Base-by-base conservation (phyloP, 805 yeast genomes). In the Yarrowia keelungensis region DNA sequence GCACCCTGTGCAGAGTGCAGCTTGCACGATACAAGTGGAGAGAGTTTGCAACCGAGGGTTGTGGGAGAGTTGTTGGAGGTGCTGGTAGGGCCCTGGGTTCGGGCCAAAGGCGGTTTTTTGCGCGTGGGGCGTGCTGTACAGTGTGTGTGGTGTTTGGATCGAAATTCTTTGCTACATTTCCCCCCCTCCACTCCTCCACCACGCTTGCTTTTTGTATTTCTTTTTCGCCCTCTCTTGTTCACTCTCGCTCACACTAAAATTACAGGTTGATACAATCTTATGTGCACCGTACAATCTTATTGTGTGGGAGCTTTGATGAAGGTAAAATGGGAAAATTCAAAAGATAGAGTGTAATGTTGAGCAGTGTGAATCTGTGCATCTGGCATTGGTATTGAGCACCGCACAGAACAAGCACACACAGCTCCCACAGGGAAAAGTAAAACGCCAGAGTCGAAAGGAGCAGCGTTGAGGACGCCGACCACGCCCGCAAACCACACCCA, bases 321-420 rank as follows among this genome's bases (percentile, higher is more conserved):
- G 47, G 65, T 43, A 26, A 35, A 42, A 42, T 19, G 65, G 42
- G 11, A 58, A 59, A 59, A 45, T 59, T 12, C 64, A 58, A 43
- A 45, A 43, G 41, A 32, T 58, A 59, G 51, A 42, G 64, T 56
- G 49, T 56, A 56, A 56, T 56, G 65, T 59, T 59, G 65, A 59
- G 65, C 16, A 16, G 51, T 59, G 64, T 32, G 65, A 59, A 59
- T 59, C 65, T 59, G 64, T 58, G 51, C 65, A 59, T 35, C 65
- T 42, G 64, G 64, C 64, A 42, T 58, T 58, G 50, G 26, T 14
- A 7, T 7, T 8, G n/a, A n/a, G 35, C 36, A 14, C 51, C 35
- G 15, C 15, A 43, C 26, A 16, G 8, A 46, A 26, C 50, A n/a
- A 11, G 9, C 46, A 15, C 19, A 42, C 46, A 9, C 46, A 2